Conservation (phyloP, 2,329 filamentous ascomycete species). For the Ophiostoma novo-ulmi region DNA sequence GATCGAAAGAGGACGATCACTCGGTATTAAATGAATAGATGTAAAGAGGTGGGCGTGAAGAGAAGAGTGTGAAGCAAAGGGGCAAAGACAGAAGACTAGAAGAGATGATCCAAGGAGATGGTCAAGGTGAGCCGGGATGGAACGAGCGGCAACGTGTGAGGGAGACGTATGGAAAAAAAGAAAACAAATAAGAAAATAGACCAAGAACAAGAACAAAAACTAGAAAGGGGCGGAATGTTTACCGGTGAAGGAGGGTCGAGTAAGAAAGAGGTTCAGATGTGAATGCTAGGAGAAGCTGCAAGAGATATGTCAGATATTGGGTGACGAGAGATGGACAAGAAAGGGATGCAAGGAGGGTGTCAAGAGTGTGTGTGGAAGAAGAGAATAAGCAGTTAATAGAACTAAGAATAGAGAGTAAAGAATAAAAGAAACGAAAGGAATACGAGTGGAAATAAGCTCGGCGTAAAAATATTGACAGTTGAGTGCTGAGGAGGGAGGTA, state of each 20-base stretch:
- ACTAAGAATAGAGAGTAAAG: neutral
- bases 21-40: neutral
- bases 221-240: neutral
- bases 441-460: neutral
- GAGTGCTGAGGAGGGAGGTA: conserved; percentile 4
- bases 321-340: neutral
- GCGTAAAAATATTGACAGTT: neutral
- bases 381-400: neutral
- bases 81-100: neutral
- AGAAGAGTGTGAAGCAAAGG: neutral
- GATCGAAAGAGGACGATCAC: conserved; percentile 6
- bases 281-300: neutral
- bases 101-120: neutral
- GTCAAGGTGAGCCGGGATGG: neutral
- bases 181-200: neutral
- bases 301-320: conserved; percentile 7
- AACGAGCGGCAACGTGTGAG: neutral
- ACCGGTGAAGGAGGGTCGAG: conserved; percentile 1
- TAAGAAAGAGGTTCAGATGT: neutral
- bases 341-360: neutral
- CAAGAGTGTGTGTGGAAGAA: neutral
- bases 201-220: neutral
- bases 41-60: neutral
- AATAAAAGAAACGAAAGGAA: neutral
- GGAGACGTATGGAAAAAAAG: neutral